Evolutionary conservation across 1,284 basidiomycete genomes (phyloP).

Genomic region (Tilletia setariae): DNA sequence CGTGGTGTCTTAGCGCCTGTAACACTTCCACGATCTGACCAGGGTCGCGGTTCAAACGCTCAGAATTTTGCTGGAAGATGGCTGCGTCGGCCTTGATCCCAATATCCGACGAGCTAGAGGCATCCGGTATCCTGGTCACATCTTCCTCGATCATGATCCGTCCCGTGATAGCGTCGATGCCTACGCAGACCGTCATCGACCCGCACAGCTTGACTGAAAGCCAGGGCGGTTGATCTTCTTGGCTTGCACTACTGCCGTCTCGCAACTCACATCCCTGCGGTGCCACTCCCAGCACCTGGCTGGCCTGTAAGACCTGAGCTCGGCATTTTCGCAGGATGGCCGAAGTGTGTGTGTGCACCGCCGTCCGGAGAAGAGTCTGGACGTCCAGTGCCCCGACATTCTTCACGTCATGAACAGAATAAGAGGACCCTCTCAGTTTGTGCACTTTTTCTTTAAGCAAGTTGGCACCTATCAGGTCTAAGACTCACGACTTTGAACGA

Average conservation of each 20-base stretch:
- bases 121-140: neutral
- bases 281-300: neutral
- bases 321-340: conserved; percentile 17
- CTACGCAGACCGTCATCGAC: conserved; percentile 18
- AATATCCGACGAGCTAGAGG: neutral
- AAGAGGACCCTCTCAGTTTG: no score
- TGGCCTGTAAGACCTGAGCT: conserved; percentile 2
- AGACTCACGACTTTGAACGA: neutral
- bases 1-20: conserved; percentile 31
- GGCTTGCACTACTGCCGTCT: neutral
- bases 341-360: conserved; percentile 14
- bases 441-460: no score
- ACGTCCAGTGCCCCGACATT: conserved; percentile 19
- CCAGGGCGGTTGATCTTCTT: neutral
- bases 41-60: conserved; percentile 33
- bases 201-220: conserved; percentile 15
- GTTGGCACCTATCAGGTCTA: neutral
- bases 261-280: neutral
- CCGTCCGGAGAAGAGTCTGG: conserved; percentile 18
- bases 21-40: conserved; percentile 31
- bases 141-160: conserved; percentile 10
- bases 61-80: conserved; percentile 16
- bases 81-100: conserved; percentile 3
- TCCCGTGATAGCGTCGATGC: conserved; percentile 32
- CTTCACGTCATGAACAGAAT: neutral